Evolutionary conservation across 371 early-diverging fungal genomes (phyloP).

Genomic region (Rhizopus arrhizus): DNA sequence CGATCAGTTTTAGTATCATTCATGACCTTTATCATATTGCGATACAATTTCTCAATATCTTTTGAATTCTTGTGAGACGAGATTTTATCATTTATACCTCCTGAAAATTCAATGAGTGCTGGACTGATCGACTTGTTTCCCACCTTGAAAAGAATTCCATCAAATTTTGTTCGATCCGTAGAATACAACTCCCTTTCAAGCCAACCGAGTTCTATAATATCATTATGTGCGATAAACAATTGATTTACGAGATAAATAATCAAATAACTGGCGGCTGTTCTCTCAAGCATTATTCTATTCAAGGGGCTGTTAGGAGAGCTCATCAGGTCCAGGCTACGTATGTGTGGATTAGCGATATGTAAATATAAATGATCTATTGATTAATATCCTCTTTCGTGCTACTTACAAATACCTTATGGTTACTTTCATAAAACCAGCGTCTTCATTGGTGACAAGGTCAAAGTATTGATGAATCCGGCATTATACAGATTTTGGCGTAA

Average conservation of each 20-base stretch:
- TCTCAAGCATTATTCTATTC: slow-evolving; percentile 15
- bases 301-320: slow-evolving; percentile 13
- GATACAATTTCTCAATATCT: slow-evolving; percentile 9
- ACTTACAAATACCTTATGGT: slow-evolving; percentile 11
- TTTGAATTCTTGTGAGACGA: slow-evolving; percentile 6
- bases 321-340: slow-evolving; percentile 22
- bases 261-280: slow-evolving; percentile 16
- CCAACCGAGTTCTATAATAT: slow-evolving; percentile 19
- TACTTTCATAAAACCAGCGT: slow-evolving; percentile 11
- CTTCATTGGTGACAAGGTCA: slow-evolving; percentile 3
- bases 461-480: slow-evolving; percentile 9
- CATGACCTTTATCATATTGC: slow-evolving; percentile 8
- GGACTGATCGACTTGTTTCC: slow-evolving; percentile 3
- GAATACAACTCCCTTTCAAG: slow-evolving; percentile 15
- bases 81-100: slow-evolving; percentile 9
- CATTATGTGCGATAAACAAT: slow-evolving; percentile 18
- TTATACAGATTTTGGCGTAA: slow-evolving; percentile 14
- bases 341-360: slow-evolving; percentile 20
- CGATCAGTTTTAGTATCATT: neutral
- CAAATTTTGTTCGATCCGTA: slow-evolving; percentile 13
- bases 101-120: slow-evolving; percentile 13
- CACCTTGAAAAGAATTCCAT: slow-evolving; percentile 10
- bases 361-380: slow-evolving; percentile 4
- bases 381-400: neutral
- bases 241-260: slow-evolving; percentile 21